Evolutionary conservation across 495 filamentous ascomycete species (phyloP), one percentile per base, ranked within the genome.

Genomic region (Daldinia vernicosa): DNA sequence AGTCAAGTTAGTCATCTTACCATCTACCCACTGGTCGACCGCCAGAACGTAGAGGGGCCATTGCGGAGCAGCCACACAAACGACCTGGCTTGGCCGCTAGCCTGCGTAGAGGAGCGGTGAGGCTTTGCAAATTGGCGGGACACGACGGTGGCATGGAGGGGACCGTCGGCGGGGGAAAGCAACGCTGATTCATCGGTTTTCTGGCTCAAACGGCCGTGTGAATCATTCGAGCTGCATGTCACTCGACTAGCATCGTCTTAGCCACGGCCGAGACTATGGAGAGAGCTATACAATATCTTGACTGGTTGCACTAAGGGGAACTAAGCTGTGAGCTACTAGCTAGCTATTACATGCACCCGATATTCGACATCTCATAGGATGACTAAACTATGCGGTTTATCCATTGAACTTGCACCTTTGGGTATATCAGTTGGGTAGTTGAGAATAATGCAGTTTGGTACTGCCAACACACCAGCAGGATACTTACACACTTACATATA

Each of bases 121-220:
- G 64, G 54, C 55, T 19, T 72, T 68, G 64, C 64, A 40, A 72
- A 72, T 52, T 64, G 69, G 69, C 69, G 69, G 69, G 64, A 62
- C 27, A 68, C 58, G 54, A 37, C 54, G 19, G 54, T 57, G 33
- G 33, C 11, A 57, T 54, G 54, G 33, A 53, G 28, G 45, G 35
- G 52, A 33, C 47, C 50, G 58, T 28, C 37, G 62, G 50, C 59
- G 60, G 64, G 57, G 69, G 58, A 53, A 47, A 63, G 63, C 63
- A 35, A 64, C 55, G 60, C 70, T 72, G 64, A 59, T 63, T 66
- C 52, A 67, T 53, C 26, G 50, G 3, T 53, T 27, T 6, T 22
- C 52, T 50, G 14, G 33, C 52, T 57, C 58, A 40, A 60, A 57
- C 39, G 62, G 24, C 37, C 40, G 62, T 67, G 55, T 66, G 60